A percentile compares a stretch with the other conserved stretches of the same genome.
Evolutionary conservation across 495 filamentous ascomycete species (phyloP).

Genomic region (Acidomyces sp.): DNA sequence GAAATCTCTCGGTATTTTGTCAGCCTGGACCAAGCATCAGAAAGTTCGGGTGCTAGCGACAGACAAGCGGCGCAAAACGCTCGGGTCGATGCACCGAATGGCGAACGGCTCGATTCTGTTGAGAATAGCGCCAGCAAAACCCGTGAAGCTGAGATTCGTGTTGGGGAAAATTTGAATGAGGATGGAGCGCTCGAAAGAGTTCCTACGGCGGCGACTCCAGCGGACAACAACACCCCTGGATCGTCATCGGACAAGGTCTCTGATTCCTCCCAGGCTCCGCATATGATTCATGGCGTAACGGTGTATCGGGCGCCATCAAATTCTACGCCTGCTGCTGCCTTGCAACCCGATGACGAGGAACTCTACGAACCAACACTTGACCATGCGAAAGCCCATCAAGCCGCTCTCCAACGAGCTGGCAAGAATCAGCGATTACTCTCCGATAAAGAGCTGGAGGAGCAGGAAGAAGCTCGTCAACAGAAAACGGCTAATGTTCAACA

Average conservation of each 20-base stretch:
- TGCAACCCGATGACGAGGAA: conserved; percentile 47
- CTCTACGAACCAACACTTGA: conserved; percentile 76
- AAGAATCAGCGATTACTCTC: conserved; percentile 58
- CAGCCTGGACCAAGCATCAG: conserved; percentile 14
- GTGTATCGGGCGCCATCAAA: conserved; percentile 65
- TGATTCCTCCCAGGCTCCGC: conserved; percentile 16
- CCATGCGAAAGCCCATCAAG: conserved; percentile 72
- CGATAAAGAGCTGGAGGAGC: conserved; percentile 50
- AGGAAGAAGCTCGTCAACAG: conserved; percentile 44
- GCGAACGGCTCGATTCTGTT: conserved; percentile 1
- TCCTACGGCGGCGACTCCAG: conserved; percentile 13
- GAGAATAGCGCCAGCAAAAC: conserved; percentile 7
- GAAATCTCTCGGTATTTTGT: conserved; percentile 64
- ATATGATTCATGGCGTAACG: conserved; percentile 35
- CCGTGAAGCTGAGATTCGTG: neutral
- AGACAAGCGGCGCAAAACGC: conserved; percentile 2
- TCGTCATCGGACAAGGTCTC: conserved; percentile 15
- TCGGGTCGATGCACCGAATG: conserved; percentile 1
- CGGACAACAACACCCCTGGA: conserved; percentile 16
- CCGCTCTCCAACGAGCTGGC: conserved; percentile 46
- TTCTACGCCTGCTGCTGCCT: conserved; percentile 61
- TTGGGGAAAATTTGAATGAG: conserved; percentile 3
- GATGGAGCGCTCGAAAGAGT: conserved; percentile 3
- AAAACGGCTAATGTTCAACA: conserved; percentile 49
- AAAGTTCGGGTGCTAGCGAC: conserved; percentile 2